phyloP scores from a whole-genome alignment of 768 basidiomycete genomes.

The Trametes punicea region DNA sequence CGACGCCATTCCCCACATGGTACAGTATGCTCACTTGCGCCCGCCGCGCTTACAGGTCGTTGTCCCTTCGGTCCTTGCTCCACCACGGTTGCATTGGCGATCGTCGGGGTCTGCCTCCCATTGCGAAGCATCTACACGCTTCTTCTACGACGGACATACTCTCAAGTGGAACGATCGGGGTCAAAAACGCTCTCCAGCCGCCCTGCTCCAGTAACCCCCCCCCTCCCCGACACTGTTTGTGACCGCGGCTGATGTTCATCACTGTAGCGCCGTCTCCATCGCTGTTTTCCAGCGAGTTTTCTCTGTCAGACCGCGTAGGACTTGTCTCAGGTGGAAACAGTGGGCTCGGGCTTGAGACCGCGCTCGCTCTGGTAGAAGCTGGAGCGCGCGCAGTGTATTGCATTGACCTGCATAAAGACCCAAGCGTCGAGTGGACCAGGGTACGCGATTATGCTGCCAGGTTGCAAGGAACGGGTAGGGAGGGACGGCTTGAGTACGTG shows the following conservation, averaged over 20 bases:
- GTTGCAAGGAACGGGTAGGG: conserved; percentile 15
- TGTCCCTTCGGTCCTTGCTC: too few relatives aligned
- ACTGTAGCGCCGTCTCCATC: conserved; percentile 9
- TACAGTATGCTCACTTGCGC: too few relatives aligned
- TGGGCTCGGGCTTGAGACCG: conserved; percentile 79
- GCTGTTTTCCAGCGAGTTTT: conserved; percentile 25
- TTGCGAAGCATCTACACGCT: too few relatives aligned
- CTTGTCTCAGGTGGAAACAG: conserved; percentile 37
- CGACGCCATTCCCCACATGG: too few relatives aligned
- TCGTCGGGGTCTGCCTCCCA: not conserved
- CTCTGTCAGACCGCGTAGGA: conserved; percentile 31
- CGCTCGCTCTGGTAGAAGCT: conserved; percentile 65
- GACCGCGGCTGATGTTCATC: not conserved
- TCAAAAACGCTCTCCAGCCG: too few relatives aligned
- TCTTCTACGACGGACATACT: not conserved
- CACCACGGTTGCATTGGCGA: not conserved
- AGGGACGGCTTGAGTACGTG: conserved; percentile 54
- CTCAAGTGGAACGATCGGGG: too few relatives aligned
- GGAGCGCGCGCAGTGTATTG: conserved; percentile 68
- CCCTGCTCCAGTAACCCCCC: too few relatives aligned
- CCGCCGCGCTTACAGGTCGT: too few relatives aligned
- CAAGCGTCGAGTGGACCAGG: conserved; percentile 54
- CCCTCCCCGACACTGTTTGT: too few relatives aligned
- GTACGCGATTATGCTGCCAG: conserved; percentile 41
- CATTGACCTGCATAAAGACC: conserved; percentile 52